Percentiles rank a stretch among this genome's conserved stretches.
phyloP scores from a whole-genome alignment of 495 filamentous ascomycete species.

The Penicillium crystallinum region DNA sequence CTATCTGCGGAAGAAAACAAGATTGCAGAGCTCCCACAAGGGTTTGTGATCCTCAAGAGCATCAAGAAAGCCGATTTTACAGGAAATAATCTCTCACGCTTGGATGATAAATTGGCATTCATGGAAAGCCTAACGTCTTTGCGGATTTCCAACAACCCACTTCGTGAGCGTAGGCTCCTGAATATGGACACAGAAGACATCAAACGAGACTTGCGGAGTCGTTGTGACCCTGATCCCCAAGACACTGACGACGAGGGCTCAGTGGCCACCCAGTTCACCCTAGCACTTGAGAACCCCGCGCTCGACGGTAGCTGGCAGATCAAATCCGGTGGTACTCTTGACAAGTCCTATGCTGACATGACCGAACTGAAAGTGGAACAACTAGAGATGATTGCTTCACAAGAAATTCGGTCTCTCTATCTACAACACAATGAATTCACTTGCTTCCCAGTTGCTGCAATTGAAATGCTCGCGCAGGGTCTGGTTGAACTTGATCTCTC shows the following conservation, averaged over 20 bases:
- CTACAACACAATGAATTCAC: conserved; percentile 73
- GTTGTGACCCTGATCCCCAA: conserved; percentile 55
- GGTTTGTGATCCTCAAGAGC: conserved; percentile 59
- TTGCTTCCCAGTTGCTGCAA: conserved; percentile 55
- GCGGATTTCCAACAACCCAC: conserved; percentile 75
- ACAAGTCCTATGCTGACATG: conserved; percentile 62
- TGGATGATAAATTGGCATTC: conserved; percentile 71
- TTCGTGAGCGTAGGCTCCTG: conserved; percentile 79
- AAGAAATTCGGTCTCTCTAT: conserved; percentile 53
- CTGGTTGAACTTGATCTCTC: conserved; percentile 74
- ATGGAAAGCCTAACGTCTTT: conserved; percentile 75
- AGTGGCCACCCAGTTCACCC: conserved; percentile 42
- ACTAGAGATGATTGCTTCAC: conserved; percentile 38
- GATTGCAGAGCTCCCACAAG: conserved; percentile 65
- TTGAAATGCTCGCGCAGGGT: conserved; percentile 60
- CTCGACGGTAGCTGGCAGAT: conserved; percentile 50
- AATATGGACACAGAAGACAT: conserved; percentile 75
- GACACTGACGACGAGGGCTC: conserved; percentile 43
- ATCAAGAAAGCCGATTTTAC: conserved; percentile 75
- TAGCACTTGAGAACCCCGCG: conserved; percentile 38
- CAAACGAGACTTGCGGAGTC: conserved; percentile 66
- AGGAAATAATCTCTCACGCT: conserved; percentile 68
- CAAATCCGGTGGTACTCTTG: conserved; percentile 66
- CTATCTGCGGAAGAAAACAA: conserved; percentile 77
- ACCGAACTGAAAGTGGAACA: conserved; percentile 42